A percentile compares a stretch with the other conserved stretches of the same genome.
Evolutionary conservation across 768 basidiomycete genomes (phyloP).

Genomic region (Kwoniella newhampshirensis): DNA sequence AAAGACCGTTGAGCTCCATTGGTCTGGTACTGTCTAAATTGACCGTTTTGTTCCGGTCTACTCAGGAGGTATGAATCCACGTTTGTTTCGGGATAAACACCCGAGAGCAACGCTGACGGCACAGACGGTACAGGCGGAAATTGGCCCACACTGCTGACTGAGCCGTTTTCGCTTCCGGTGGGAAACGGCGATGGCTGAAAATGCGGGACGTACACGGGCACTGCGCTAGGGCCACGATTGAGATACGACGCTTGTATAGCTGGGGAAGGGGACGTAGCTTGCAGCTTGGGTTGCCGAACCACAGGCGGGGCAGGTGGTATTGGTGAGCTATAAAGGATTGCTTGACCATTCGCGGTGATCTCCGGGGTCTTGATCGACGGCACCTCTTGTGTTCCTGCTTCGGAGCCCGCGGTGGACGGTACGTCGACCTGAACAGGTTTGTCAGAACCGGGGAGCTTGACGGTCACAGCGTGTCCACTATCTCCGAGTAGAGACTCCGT

Average conservation of each 20-base stretch:
- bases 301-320: conserved; percentile 1
- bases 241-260: background rate
- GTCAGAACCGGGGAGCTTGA: conserved; percentile 33
- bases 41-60: background rate
- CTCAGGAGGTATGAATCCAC: background rate
- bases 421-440: conserved; percentile 14
- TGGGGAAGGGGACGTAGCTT: background rate
- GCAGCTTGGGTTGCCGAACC: background rate
- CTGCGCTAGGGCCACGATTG: background rate
- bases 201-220: background rate
- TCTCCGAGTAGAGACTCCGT: conserved; percentile 31
- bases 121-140: conserved; percentile 6
- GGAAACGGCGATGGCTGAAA: conserved; percentile 18
- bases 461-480: conserved; percentile 20
- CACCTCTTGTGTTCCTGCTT: background rate
- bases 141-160: conserved; percentile 22
- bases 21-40: conserved; percentile 6
- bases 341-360: conserved; percentile 13
- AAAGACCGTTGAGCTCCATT: background rate
- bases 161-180: conserved; percentile 27
- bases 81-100: too few species aligned
- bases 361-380: conserved; percentile 3
- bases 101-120: too few species aligned
- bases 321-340: conserved; percentile 12
- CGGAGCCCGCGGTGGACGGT: background rate